Base-by-base conservation (phyloP, 2,329 filamentous ascomycete genomes). In the Xylaria sp. region DNA sequence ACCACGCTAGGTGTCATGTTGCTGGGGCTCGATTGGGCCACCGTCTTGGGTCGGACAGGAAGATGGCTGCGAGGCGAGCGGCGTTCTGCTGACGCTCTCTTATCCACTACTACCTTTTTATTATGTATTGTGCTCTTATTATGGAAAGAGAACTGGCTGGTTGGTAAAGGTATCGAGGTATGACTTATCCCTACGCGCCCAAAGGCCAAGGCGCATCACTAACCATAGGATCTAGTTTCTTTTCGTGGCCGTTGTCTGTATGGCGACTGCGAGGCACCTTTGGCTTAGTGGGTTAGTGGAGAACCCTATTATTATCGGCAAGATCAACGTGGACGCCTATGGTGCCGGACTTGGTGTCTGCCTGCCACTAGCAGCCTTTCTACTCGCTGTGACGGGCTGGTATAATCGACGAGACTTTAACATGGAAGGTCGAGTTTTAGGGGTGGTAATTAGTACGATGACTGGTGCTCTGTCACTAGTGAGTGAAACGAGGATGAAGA, bases 371-470 rank as follows among this genome's bases (percentile, higher is more conserved):
- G 64, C 63, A 56, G 15, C 39, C 23, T 63, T 72, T 32, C 32
- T 69, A 45, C 68, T 72, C 13, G n/a, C 15, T 12, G 58, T 65
- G 28, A 67, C 68, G 1, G 65, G 68, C 18, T 69, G 65, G 64
- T 70, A 70, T 39, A 70, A 70, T 25, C 66, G 70, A 53, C 60
- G 68, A 12, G 70, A 72, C 60, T 72, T 72, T 30, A 34, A 67
- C 25, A 39, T 69, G 34, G 45, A 48, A 43, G 70, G 66, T 10
- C 68, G 66, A 28, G 45, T 66, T 32, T 23, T 46, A 30, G 59
- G 56, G 60, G 56, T 69, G 32, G 18, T 70, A 30, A 41, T 72
- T 34, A 72, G 63, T 43, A 28, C 36, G 12, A 50, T 69, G 36
- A 23, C 61, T 6, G 68, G 70, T 43, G 43, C 61, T 25, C 32